phyloP scores from a whole-genome alignment of 2,329 filamentous ascomycete species.

The Davidsoniella virescens region DNA sequence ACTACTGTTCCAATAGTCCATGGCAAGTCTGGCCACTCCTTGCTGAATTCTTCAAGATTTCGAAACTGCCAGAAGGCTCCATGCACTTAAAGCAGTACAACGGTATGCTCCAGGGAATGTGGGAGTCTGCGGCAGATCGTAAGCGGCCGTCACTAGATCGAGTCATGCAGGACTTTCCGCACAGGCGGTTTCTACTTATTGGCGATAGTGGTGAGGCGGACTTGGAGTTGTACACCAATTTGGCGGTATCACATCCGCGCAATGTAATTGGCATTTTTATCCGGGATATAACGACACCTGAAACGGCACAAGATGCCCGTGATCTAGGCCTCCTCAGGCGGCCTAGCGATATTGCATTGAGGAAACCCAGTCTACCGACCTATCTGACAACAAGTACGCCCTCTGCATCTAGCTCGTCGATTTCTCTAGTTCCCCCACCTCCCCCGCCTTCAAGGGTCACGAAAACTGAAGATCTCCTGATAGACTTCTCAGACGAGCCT shows the following conservation, averaged over 20 bases:
- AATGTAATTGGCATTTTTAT: slow-evolving; percentile 82
- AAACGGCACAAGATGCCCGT: slow-evolving; percentile 23
- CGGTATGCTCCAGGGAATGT: slow-evolving; percentile 94
- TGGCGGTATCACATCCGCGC: slow-evolving; percentile 70
- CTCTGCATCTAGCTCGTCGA: background rate
- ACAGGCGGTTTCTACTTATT: slow-evolving; percentile 72
- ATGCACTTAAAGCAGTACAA: slow-evolving; percentile 93
- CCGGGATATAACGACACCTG: slow-evolving; percentile 76
- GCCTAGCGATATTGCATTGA: background rate
- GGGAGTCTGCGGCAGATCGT: slow-evolving; percentile 88
- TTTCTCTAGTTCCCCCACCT: background rate
- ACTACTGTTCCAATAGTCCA: slow-evolving; percentile 98
- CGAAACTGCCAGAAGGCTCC: slow-evolving; percentile 69
- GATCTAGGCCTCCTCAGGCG: background rate
- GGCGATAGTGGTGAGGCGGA: slow-evolving; percentile 96
- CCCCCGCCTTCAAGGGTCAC: slow-evolving; percentile 14
- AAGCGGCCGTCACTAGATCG: slow-evolving; percentile 80
- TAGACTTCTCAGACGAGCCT: slow-evolving; percentile 37
- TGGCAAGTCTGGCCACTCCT: slow-evolving; percentile 94
- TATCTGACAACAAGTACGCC: background rate
- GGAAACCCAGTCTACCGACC: slow-evolving; percentile 2
- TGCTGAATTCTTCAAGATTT: slow-evolving; percentile 65
- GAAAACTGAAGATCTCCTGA: slow-evolving; percentile 36
- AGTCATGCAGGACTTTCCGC: slow-evolving; percentile 77
- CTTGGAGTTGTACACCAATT: slow-evolving; percentile 88